These are phyloP conservation scores for Microbotryum violaceum DNA, from an alignment of 1,284 basidiomycete species.

Conservation along the genomic window DNA sequence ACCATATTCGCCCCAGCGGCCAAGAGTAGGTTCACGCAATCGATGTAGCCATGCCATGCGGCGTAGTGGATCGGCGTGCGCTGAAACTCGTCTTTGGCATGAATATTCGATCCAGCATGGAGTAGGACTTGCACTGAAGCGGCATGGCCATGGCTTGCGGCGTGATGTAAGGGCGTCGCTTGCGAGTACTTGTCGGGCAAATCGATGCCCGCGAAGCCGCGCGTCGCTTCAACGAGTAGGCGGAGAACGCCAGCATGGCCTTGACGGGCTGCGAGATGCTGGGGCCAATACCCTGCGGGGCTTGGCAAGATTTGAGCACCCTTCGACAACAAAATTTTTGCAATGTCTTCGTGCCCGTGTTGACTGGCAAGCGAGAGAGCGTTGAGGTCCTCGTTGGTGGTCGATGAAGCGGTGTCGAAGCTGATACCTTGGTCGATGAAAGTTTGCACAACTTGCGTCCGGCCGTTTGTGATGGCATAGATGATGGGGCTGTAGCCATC, in stretches of 20 bases:
- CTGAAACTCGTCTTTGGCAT: conserved; percentile 73
- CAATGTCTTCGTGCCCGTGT: conserved; percentile 79
- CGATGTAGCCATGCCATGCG: conserved; percentile 91
- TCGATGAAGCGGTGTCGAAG: conserved; percentile 50
- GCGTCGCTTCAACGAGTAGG: conserved; percentile 61
- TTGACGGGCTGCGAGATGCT: conserved; percentile 95
- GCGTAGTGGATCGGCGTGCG: conserved; percentile 88
- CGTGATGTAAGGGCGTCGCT: conserved; percentile 97
- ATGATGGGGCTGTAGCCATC: conserved; percentile 92
- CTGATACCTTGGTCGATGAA: conserved; percentile 60
- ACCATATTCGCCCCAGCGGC: conserved; percentile 44
- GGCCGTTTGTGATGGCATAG: conserved; percentile 83
- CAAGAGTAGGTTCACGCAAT: conserved; percentile 67
- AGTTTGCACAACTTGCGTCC: conserved; percentile 69
- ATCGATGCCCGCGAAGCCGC: conserved; percentile 55
- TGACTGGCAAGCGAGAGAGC: conserved; percentile 87
- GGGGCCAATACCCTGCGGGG: conserved; percentile 89
- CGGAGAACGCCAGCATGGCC: conserved; percentile 78
- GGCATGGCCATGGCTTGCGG: conserved; percentile 77
- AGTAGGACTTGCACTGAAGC: conserved; percentile 71
- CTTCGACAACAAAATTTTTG: conserved; percentile 63
- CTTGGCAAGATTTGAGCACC: conserved; percentile 76
- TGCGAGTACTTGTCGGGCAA: conserved; percentile 91
- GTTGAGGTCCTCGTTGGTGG: conserved; percentile 55
- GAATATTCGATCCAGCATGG: conserved; percentile 65